Conservation (phyloP, 2,329 filamentous ascomycete species). For the Colletotrichum eleusines region DNA sequence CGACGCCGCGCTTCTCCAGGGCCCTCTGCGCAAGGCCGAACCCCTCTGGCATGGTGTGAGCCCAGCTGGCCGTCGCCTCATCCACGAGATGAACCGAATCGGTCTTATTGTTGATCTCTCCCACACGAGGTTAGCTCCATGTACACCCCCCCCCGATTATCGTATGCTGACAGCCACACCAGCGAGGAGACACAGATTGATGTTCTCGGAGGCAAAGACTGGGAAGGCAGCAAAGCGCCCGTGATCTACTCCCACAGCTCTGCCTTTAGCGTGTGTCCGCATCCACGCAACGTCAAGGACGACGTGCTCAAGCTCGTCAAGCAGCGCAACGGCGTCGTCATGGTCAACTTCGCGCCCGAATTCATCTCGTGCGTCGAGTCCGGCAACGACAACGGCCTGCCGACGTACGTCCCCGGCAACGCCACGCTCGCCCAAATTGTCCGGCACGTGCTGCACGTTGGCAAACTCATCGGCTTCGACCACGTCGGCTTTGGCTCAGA, state of each 20-base stretch:
- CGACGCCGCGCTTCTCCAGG: slow-evolving; percentile 79
- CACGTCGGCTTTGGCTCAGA: slow-evolving; percentile 91
- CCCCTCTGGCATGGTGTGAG: slow-evolving; percentile 81
- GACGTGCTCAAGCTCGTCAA: slow-evolving; percentile 83
- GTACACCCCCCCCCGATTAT: neutral
- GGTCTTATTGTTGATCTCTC: slow-evolving; percentile 94
- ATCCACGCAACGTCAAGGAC: slow-evolving; percentile 92
- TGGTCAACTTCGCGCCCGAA: slow-evolving; percentile 89
- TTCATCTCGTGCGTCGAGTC: slow-evolving; percentile 82
- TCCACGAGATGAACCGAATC: slow-evolving; percentile 92
- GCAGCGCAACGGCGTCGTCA: slow-evolving; percentile 79
- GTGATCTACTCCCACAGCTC: slow-evolving; percentile 93
- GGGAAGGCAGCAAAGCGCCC: slow-evolving; percentile 81
- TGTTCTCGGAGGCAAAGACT: slow-evolving; percentile 76
- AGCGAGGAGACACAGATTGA: slow-evolving; percentile 86
- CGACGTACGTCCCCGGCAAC: slow-evolving; percentile 74
- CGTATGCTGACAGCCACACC: slow-evolving; percentile 44
- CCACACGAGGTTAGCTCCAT: slow-evolving; percentile 65
- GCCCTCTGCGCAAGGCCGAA: slow-evolving; percentile 62
- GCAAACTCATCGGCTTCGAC: slow-evolving; percentile 84
- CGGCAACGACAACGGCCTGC: slow-evolving; percentile 72
- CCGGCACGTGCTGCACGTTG: slow-evolving; percentile 85
- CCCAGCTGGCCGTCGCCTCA: slow-evolving; percentile 72
- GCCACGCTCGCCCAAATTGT: slow-evolving; percentile 83
- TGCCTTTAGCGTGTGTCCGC: slow-evolving; percentile 82